Conservation (phyloP, 2,329 filamentous ascomycete genomes). For the Colletotrichum navitas region DNA sequence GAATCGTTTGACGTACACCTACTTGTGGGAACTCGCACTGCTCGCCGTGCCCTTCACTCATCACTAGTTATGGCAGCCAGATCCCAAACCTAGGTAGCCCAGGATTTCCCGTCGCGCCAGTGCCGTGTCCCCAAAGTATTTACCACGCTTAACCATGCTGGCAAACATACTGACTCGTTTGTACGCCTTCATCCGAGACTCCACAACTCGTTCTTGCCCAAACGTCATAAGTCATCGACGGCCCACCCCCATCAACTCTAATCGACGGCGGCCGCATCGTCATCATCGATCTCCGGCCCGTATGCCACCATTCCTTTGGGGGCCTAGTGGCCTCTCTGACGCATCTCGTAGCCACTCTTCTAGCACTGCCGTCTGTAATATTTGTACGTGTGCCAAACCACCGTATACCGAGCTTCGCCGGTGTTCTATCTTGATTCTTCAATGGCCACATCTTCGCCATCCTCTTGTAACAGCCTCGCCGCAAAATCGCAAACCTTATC, state of each 20-base stretch:
- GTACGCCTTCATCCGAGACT: not conserved
- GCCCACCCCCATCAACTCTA: not conserved
- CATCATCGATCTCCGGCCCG: not conserved
- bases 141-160: not conserved
- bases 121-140: not conserved
- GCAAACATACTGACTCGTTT: not conserved
- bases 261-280: not conserved
- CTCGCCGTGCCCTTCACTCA: not conserved
- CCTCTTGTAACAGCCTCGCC: conserved; percentile 38
- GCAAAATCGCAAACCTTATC: conserved; percentile 49
- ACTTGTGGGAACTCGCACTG: not conserved
- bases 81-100: not conserved
- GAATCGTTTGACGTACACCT: not conserved
- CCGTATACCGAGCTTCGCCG: not conserved
- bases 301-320: not conserved
- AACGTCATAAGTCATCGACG: not conserved
- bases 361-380: not conserved
- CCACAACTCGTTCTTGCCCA: not conserved
- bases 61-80: not conserved
- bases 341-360: not conserved
- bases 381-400: not conserved
- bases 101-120: not conserved
- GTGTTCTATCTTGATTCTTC: not conserved
- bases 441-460: not conserved
- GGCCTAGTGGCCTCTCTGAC: not conserved